Evolutionary conservation across 768 basidiomycete species (phyloP).

Genomic region (Termitomyces sp.): DNA sequence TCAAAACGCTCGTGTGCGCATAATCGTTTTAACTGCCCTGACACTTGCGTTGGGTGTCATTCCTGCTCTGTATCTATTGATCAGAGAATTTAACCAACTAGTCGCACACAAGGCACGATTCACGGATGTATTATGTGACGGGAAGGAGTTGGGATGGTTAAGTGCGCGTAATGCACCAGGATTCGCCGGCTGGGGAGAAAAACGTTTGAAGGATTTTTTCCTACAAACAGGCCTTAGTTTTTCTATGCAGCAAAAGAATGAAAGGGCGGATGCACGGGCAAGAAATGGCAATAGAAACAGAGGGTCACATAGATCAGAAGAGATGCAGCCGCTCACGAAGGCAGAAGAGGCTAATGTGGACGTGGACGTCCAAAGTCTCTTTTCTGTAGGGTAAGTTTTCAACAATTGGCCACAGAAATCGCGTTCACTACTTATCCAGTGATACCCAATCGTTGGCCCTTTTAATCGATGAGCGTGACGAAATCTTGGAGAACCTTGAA

Average conservation of each 20-base stretch:
- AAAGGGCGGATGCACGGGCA: conserved; percentile 18
- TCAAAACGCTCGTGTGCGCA: conserved; percentile 47
- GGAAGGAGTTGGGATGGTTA: conserved; percentile 74
- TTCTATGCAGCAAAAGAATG: conserved; percentile 33
- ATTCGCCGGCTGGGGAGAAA: conserved; percentile 70
- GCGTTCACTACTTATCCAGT: conserved; percentile 27
- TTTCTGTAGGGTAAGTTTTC: conserved; percentile 62
- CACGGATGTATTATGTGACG: conserved; percentile 57
- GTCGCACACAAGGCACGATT: conserved; percentile 54
- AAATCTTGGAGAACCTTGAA: conserved; percentile 75
- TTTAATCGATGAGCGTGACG: conserved; percentile 71
- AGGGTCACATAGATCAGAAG: conserved; percentile 28
- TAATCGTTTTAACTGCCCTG: conserved; percentile 66
- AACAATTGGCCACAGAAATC: neutral
- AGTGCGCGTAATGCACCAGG: conserved; percentile 59
- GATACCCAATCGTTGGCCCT: conserved; percentile 63
- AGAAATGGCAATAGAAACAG: conserved; percentile 27
- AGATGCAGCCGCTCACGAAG: conserved; percentile 35
- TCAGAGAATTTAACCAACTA: conserved; percentile 56
- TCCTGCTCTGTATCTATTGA: conserved; percentile 60
- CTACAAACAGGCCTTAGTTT: conserved; percentile 63
- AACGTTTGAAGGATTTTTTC: conserved; percentile 63
- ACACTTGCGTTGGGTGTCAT: conserved; percentile 55
- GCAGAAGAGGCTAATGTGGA: conserved; percentile 43
- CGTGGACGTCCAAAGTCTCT: conserved; percentile 66